These are phyloP conservation scores for Elongisporangium anandrum DNA, from an alignment of 352 stramenopile genomes.

Conservation along the genomic window DNA sequence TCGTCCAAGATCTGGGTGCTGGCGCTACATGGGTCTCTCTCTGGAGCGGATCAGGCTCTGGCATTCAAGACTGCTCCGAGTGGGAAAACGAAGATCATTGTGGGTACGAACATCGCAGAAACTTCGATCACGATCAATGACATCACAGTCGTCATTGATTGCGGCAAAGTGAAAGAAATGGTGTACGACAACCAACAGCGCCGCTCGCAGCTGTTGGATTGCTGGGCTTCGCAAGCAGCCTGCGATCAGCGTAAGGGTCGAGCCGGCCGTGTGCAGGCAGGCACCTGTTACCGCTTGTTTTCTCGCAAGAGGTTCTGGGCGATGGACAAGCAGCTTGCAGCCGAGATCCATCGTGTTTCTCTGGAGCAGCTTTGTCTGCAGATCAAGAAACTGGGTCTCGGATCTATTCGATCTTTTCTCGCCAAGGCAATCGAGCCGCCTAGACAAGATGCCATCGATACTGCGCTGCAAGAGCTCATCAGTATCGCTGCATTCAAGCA, in stretches of 20 bases:
- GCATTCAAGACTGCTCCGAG: constrained; percentile 60
- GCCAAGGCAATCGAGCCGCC: constrained; percentile 91
- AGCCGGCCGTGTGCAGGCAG: constrained; percentile 74
- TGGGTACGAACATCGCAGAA: constrained; percentile 88
- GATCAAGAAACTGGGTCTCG: constrained; percentile 82
- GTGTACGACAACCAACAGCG: constrained; percentile 71
- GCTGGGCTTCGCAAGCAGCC: constrained; percentile 74
- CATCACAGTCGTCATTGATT: constrained; percentile 84
- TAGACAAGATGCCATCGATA: constrained; percentile 82
- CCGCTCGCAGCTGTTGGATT: constrained; percentile 76
- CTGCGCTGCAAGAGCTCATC: constrained; percentile 89
- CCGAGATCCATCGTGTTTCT: constrained; percentile 88
- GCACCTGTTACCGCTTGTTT: constrained; percentile 78
- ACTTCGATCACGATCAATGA: constrained; percentile 89
- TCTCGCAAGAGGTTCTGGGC: constrained; percentile 50
- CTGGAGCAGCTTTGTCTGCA: constrained; percentile 84
- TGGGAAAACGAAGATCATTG: constrained; percentile 81
- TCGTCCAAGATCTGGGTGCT: constrained; percentile 52
- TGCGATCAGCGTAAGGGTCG: constrained; percentile 83
- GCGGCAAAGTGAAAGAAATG: constrained; percentile 87
- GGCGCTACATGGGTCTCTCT: constrained; percentile 74
- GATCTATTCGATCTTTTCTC: constrained; percentile 68
- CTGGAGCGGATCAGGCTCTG: constrained; percentile 61
- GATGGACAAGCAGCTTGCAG: constrained; percentile 67
- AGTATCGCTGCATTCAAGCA: constrained; percentile 84